A percentile compares a stretch with the other conserved stretches of the same genome.
phyloP scores from a whole-genome alignment of 2,329 filamentous ascomycete genomes.

The Botrytis hyacinthi region DNA sequence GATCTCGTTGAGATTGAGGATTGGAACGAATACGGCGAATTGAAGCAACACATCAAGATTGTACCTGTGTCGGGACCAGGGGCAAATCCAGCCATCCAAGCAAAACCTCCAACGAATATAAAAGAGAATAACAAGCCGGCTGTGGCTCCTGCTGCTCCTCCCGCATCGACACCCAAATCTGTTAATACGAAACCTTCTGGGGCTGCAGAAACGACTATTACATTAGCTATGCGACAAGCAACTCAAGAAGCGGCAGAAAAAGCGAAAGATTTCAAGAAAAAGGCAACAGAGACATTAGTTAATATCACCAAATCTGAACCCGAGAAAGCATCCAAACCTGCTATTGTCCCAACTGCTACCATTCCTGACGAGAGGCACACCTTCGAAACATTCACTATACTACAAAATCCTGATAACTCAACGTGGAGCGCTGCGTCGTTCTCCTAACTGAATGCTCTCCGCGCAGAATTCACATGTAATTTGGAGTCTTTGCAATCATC shows the following conservation, averaged over 20 bases:
- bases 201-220: slow-evolving; percentile 36
- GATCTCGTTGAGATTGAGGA: slow-evolving; percentile 94
- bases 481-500: slow-evolving; percentile 33
- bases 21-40: slow-evolving; percentile 98
- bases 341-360: slow-evolving; percentile 23
- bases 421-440: slow-evolving; percentile 31
- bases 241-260: slow-evolving; percentile 65
- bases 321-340: slow-evolving; percentile 21
- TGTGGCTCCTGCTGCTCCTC: slow-evolving; percentile 30
- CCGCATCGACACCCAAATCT: slow-evolving; percentile 25
- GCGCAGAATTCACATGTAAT: slow-evolving; percentile 22
- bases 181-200: slow-evolving; percentile 23
- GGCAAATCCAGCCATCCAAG: slow-evolving; percentile 22
- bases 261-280: slow-evolving; percentile 58
- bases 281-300: slow-evolving; percentile 24
- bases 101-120: slow-evolving; percentile 34
- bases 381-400: slow-evolving; percentile 22
- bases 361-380: slow-evolving; percentile 18
- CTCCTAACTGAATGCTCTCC: neutral
- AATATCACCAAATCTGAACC: slow-evolving; percentile 30
- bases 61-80: slow-evolving; percentile 25
- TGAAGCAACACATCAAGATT: slow-evolving; percentile 68
- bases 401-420: slow-evolving; percentile 37
- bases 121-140: slow-evolving; percentile 39
- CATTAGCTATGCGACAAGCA: slow-evolving; percentile 51